Base-by-base conservation (phyloP, 2,329 filamentous ascomycete species). In the Talaromyces sp. region DNA sequence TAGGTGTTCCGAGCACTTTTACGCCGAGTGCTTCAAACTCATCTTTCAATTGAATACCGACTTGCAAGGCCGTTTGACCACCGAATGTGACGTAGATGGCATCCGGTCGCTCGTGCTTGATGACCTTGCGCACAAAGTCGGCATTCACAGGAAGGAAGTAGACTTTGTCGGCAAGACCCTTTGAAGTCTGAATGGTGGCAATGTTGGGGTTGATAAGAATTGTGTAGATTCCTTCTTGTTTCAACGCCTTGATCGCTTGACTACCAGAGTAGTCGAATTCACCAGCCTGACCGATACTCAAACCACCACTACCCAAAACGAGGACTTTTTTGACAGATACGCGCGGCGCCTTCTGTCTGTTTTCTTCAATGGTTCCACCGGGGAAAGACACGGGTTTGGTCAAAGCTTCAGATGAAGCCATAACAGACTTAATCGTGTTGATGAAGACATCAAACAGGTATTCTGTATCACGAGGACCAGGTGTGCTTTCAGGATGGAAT, bases 171-270 rank as follows among this genome's bases (percentile, higher is more conserved):
- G 95, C 95, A 62, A 99, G 83, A 69, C 95, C 95, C 82, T 97
- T 97, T 62, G 95, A 98, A 4, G 95, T 99, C 78, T 99, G 95
- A 68, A 98, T 98, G 0, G 95, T 99, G 70, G 95, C 95, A 76
- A 99, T 98, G 77, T 99, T 99, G 65, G 95, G 95, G 82, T 99
- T 99, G 85, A 99, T 98, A 68, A 99, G 84, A 68, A 99, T 90
- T 3, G 95, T 97, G 83, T 97, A 98, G 73, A 98, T 97, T 67
- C 93, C 94, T 80, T 98, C 95, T 78, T 98, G 91, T 81, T 98
- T 98, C 72, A 99, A 77, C 43, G 95, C 95, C 83, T 99, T 99
- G 84, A 99, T 98, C 54, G 94, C 95, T 79, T 99, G 95, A 78
- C 91, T 96, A 68, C 95, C 95, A 62, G 95, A 98, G 82, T 99